A percentile compares a stretch with the other conserved stretches of the same genome.
phyloP scores from a whole-genome alignment of 768 basidiomycete species.

The Mycena floridula region DNA sequence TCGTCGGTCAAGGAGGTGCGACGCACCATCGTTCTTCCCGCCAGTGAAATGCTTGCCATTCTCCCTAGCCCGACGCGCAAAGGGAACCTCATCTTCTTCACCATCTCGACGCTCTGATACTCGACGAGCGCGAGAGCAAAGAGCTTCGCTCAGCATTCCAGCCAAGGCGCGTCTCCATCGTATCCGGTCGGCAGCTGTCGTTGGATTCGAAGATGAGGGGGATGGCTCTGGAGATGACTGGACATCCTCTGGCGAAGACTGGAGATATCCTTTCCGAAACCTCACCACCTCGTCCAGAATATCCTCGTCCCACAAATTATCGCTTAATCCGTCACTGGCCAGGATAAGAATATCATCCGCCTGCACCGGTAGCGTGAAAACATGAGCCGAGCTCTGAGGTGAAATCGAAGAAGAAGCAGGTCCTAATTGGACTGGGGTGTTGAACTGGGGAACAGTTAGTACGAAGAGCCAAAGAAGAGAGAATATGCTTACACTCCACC shows the following conservation, averaged over 20 bases:
- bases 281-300: constrained; percentile 74
- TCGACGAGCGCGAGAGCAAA: constrained; percentile 70
- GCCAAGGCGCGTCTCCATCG: constrained; percentile 52
- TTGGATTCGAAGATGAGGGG: too few species aligned
- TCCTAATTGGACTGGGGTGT: constrained; percentile 43
- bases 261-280: constrained; percentile 30
- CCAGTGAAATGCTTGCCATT: constrained; percentile 67
- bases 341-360: constrained; percentile 76
- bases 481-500: constrained; percentile 66
- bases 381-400: constrained; percentile 57
- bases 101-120: constrained; percentile 48
- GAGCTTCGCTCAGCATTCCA: constrained; percentile 69
- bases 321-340: constrained; percentile 74
- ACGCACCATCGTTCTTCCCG: constrained; percentile 79
- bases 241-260: constrained; percentile 3
- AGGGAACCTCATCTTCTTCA: constrained; percentile 60
- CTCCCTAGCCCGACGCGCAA: constrained; percentile 73
- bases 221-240: constrained; percentile 1
- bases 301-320: constrained; percentile 88
- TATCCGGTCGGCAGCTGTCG: constrained; percentile 10
- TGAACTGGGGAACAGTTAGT: constrained; percentile 18
- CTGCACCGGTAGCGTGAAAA: constrained; percentile 63
- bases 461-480: constrained; percentile 1
- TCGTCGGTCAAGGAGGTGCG: neutral
- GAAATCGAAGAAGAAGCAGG: constrained; percentile 22